phyloP scores from a whole-genome alignment of 306 rosid genomes.

The Hippophae rhamnoides region DNA sequence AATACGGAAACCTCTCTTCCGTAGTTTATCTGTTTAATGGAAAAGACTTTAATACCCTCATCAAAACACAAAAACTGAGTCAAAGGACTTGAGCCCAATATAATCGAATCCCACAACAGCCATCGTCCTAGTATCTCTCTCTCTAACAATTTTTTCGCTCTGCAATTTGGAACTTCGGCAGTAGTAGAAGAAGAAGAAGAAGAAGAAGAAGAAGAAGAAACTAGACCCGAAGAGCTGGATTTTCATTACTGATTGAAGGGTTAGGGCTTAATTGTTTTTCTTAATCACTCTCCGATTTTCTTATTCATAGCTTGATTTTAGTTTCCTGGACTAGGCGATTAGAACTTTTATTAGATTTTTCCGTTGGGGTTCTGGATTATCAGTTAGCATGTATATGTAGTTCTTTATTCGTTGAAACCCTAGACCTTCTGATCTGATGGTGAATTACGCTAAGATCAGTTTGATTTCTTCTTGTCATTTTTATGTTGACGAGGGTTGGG shows the following conservation, averaged over 20 bases:
- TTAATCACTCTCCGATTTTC: slow-evolving; percentile 2
- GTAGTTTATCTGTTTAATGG: slow-evolving; percentile 4
- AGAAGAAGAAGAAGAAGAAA: slow-evolving; percentile 16
- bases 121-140: background rate
- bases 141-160: slow-evolving; percentile 30
- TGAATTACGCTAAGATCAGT: slow-evolving; percentile 23
- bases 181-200: slow-evolving; percentile 15
- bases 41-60: slow-evolving; percentile 41
- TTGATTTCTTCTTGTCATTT: slow-evolving; percentile 1
- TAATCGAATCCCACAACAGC: slow-evolving; percentile 40
- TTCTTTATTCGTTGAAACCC: slow-evolving; percentile 15
- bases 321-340: slow-evolving; percentile 10
- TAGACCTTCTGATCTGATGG: slow-evolving; percentile 32
- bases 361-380: background rate
- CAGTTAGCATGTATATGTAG: slow-evolving; percentile 12
- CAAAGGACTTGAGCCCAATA: slow-evolving; percentile 57
- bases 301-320: background rate
- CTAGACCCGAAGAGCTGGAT: slow-evolving; percentile 24
- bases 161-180: slow-evolving; percentile 41
- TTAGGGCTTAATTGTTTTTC: slow-evolving; percentile 21
- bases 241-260: slow-evolving; percentile 50
- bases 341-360: background rate
- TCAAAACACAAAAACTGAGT: slow-evolving; percentile 43
- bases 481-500: slow-evolving; percentile 12
- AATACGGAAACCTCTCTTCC: background rate